Percentiles rank a stretch among this genome's conserved stretches.
phyloP scores from a whole-genome alignment of 2,329 filamentous ascomycete species.

The Falciphora oryzae region DNA sequence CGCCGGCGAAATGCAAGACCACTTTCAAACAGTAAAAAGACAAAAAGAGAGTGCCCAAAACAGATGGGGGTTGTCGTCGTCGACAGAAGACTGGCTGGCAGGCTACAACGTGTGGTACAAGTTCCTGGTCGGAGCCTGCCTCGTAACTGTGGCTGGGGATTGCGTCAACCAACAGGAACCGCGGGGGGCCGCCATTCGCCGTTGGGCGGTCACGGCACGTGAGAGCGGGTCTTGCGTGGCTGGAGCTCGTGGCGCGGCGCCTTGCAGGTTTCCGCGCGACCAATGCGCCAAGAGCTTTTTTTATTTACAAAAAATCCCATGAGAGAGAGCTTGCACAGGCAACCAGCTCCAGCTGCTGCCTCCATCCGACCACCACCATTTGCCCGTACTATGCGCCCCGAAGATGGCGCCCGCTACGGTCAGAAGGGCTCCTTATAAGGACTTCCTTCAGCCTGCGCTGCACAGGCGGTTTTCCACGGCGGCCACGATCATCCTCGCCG shows the following conservation, averaged over 20 bases:
- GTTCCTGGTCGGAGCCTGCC: neutral
- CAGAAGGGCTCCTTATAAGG: constrained; percentile 66
- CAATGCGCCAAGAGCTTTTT: constrained; percentile 5
- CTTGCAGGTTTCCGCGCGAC: constrained; percentile 8
- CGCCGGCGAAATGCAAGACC: neutral
- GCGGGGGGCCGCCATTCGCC: neutral
- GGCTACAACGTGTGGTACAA: neutral
- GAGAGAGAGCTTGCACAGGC: neutral
- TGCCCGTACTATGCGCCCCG: constrained; percentile 32
- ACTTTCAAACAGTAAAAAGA: neutral
- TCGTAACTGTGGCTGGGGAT: neutral
- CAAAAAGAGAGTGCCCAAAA: neutral
- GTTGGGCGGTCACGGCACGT: neutral
- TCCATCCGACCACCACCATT: neutral
- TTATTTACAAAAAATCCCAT: constrained; percentile 5
- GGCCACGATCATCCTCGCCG: constrained; percentile 59
- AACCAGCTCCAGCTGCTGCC: neutral
- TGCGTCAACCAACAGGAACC: neutral
- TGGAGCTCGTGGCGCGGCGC: neutral
- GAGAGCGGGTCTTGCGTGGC: neutral
- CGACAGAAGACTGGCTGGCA: neutral
- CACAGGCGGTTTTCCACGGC: constrained; percentile 83
- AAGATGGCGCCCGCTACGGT: constrained; percentile 47
- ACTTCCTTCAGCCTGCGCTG: constrained; percentile 83
- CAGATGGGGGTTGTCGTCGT: neutral